Percentiles rank a stretch among this genome's conserved stretches.
phyloP scores from a whole-genome alignment of 805 yeast species.

The Sugiyamaella floridensis region DNA sequence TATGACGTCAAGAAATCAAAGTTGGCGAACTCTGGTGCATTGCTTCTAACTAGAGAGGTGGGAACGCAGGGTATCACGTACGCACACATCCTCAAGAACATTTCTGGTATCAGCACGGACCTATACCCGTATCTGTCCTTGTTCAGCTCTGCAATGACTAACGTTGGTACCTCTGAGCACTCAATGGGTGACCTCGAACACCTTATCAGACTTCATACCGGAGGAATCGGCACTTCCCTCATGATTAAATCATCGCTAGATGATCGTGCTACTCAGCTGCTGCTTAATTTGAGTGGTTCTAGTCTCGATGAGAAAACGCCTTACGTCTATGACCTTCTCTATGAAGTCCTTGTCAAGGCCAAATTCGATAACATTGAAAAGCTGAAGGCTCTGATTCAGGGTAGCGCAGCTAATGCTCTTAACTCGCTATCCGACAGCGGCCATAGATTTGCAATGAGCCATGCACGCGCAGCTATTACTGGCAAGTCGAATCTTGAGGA shows the following conservation, averaged over 20 bases:
- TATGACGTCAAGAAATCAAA: neutral
- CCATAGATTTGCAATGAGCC: constrained; percentile 70
- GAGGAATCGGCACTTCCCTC: constrained; percentile 67
- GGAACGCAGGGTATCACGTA: constrained; percentile 60
- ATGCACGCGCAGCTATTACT: constrained; percentile 61
- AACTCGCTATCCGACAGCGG: constrained; percentile 82
- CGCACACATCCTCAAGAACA: constrained; percentile 55
- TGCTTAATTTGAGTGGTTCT: constrained; percentile 58
- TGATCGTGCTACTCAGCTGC: constrained; percentile 39
- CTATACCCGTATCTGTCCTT: constrained; percentile 66
- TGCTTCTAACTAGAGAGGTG: neutral
- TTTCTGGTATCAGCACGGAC: constrained; percentile 52
- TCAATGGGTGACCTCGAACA: constrained; percentile 79
- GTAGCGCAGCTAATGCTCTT: constrained; percentile 67
- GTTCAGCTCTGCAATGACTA: constrained; percentile 72
- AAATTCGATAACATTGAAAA: constrained; percentile 62
- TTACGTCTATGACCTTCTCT: constrained; percentile 58
- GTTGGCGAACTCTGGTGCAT: neutral
- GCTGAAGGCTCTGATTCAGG: constrained; percentile 63
- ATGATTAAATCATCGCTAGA: constrained; percentile 44
- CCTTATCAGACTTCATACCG: constrained; percentile 72
- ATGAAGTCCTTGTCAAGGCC: constrained; percentile 61
- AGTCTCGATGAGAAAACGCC: constrained; percentile 58
- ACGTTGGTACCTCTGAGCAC: constrained; percentile 70
- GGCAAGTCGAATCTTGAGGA: constrained; percentile 56